Evolutionary conservation across 1,139 yeast species (phyloP).

Genomic region (Blastobotrys illinoisensis): DNA sequence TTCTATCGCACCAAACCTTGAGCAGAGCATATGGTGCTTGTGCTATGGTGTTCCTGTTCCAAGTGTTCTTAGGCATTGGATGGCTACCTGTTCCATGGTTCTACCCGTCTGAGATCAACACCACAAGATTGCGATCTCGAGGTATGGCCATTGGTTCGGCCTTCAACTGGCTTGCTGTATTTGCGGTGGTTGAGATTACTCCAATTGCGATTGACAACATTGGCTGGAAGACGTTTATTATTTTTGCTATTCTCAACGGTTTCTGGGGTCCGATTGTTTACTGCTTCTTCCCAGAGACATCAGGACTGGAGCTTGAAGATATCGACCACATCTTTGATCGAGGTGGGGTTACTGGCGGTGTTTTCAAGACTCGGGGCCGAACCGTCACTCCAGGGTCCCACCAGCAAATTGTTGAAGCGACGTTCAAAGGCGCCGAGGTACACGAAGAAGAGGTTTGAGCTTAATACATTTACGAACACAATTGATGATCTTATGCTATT

Average conservation of each 20-base stretch:
- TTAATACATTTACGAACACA: neutral
- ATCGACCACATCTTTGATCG: constrained; percentile 38
- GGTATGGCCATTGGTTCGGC: constrained; percentile 42
- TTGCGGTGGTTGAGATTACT: constrained; percentile 38
- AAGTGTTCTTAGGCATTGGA: constrained; percentile 7
- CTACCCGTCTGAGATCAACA: constrained; percentile 58
- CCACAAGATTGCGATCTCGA: constrained; percentile 53
- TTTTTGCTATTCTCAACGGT: constrained; percentile 38
- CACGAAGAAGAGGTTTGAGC: neutral
- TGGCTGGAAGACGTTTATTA: constrained; percentile 34
- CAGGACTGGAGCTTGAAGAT: constrained; percentile 37
- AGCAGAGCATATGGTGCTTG: constrained; percentile 8
- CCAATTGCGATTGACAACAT: constrained; percentile 38
- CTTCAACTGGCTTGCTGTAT: constrained; percentile 47
- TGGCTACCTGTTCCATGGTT: constrained; percentile 27
- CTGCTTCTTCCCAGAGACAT: constrained; percentile 42
- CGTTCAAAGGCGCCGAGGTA: constrained; percentile 3
- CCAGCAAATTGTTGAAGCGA: constrained; percentile 5
- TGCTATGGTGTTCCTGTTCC: constrained; percentile 12
- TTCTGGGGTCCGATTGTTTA: constrained; percentile 53
- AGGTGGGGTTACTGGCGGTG: constrained; percentile 13
- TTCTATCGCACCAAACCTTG: constrained; percentile 4
- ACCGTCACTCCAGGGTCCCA: constrained; percentile 11
- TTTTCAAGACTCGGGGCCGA: constrained; percentile 8
- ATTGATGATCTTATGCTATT: neutral